Base-by-base conservation (phyloP, 2,329 filamentous ascomycete genomes). In the Ophioceras dolichostomum region DNA sequence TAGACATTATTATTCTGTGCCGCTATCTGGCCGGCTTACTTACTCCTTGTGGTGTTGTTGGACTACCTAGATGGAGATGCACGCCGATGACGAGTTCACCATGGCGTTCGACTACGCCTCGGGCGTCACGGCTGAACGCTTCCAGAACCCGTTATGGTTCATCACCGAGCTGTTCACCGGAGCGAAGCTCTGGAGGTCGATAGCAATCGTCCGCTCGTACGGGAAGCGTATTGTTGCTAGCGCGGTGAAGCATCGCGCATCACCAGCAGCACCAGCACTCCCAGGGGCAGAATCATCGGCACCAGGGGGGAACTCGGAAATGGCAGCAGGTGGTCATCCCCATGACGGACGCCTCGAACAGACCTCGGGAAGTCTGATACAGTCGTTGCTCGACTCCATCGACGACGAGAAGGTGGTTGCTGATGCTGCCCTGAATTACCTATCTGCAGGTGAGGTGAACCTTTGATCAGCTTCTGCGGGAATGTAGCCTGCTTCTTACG, bases 131-230 rank as follows among this genome's bases (percentile, higher is more conserved):
- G 71, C 73, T 3, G 63, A 73, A 36, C 66, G 76, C 4, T 79
- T 81, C 41, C 76, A 80, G 49, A 80, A 80, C 43, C 76, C 76
- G 0, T 55, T 80, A 0, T 81, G 74, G 71, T 60, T 58, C 27
- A 20, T 77, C 32, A 79, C 70, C 2, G 76, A 80, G 47, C 38
- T 66, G 1, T 50, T 78, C n/a, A 56, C 64, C 3, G 65, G 70
- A 2, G 43, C 48, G 12, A 56, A 51, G 19, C 61, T 80, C 35
- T 64, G 69, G 39, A 54, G 53, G 8, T 37, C 44, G n/a, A 31
- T 49, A 10, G 43, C 44, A 24, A 55, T 59, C 5, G 65, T 80
- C 31, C 71, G 69, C 41, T 55, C 55, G 0, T 77, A 75, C 46
- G 75, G 76, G n/a, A 51, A 57, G 2, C 56, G 56, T 16, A 77